Base-by-base conservation (phyloP, 345 rosid species). In the Anastatica hierochuntica region DNA sequence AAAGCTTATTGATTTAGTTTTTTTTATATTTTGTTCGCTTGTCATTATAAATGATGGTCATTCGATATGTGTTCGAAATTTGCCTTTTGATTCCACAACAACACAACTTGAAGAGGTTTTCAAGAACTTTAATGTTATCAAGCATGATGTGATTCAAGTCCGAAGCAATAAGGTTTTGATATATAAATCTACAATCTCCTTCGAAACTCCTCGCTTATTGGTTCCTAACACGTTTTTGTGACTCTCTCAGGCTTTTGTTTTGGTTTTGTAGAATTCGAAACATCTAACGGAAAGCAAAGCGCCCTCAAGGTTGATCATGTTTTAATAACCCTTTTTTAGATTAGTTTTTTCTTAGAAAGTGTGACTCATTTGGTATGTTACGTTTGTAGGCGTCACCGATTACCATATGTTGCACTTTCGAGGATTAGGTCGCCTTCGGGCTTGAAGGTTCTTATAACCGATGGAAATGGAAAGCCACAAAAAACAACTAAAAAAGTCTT, bases 361-460 rank as follows among this genome's bases (percentile, higher is more conserved):
- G 24, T 12, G 37, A 33, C 15, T 36, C 38, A 53, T 53, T 54
- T 26, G 17, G 13, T 20, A 58, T 29, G 8, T 1, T 24, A 39
- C 40, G 21, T 6, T n/a, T n/a, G 23, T 80, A 88, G 97, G 88
- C 95, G 50, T 82, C 97, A 23, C 87, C 92, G 2, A 26, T 88
- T 50, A 73, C 46, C n/a, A n/a, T n/a, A n/a, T n/a, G n/a, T n/a
- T n/a, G n/a, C n/a, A n/a, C n/a, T n/a, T n/a, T n/a, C n/a, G n/a
- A n/a, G n/a, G n/a, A n/a, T n/a, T n/a, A n/a, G n/a, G n/a, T n/a
- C n/a, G n/a, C n/a, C n/a, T n/a, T n/a, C n/a, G n/a, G n/a, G n/a
- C n/a, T n/a, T n/a, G n/a, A n/a, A n/a, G n/a, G n/a, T n/a, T n/a
- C n/a, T n/a, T n/a, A n/a, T n/a, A n/a, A n/a, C n/a, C n/a, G n/a